Evolutionary conservation across 805 yeast species (phyloP), one percentile per base, ranked within the genome.

Genomic region (Cyberlindnera mrakii): DNA sequence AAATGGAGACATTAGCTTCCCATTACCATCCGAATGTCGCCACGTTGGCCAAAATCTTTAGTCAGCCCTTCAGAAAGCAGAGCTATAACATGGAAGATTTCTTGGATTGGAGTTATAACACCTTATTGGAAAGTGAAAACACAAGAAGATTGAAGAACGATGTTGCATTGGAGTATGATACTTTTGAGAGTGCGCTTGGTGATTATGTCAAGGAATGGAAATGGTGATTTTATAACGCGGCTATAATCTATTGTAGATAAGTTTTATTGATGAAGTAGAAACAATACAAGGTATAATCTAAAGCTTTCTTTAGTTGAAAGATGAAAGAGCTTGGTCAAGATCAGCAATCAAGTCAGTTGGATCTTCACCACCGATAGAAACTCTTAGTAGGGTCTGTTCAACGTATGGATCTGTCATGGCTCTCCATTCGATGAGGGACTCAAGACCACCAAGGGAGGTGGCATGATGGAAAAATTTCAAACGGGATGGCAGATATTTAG

Each of bases 1-100:
- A 93, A 63, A 60, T 91, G 44, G 86, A 85, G 46, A 72, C 95
- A 0, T 65, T 85, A 44, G 78, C 82, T 68, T 64, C 77, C 11
- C 99, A 93, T 60, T 91, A 89, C 59, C 98, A 93, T 65, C 97
- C 98, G 14, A 93, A 93, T 56, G 88, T 93, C 11, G 91, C 96
- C 1, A 84, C 96, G 0, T 70, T 93, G 53, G 96, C 96, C 15
- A 82, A 80, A 59, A 85, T 93, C 27, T 85, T 86, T 58, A 74
- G 80, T 16, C 96, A 93, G 64, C 96, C 96, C 3, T 91, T 89
- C 67, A 77, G 82, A 58, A 93, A 93, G 61, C 80, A 84, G 44
- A 77, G 77, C 53, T 93, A 93, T 62, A 85, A 85, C 60, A 71
- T 93, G 72, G 99, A 93, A 60, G 98, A 93, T 60, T 93, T 93